Base-by-base conservation (phyloP, 257 asterid genomes). In the Lithospermum erythrorhizon region DNA sequence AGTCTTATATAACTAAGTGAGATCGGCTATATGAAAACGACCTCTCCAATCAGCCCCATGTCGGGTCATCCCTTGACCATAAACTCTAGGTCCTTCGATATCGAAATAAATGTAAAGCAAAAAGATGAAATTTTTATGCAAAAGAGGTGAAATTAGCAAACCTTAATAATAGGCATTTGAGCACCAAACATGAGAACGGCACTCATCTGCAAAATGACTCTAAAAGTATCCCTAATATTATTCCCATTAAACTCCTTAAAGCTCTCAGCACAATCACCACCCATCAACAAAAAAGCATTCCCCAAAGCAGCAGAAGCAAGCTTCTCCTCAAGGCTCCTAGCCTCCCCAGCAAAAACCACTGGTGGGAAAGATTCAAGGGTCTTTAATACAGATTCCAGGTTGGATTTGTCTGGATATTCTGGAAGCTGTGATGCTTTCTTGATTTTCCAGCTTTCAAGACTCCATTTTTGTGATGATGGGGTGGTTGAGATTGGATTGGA, bases 241-340 rank as follows among this genome's bases (percentile, higher is more conserved):
- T 87, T 87, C 14, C 90, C 96, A 71, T 76, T 81, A 72, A 84
- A 84, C 61, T 87, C 95, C 47, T 84, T 84, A 72, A 87, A 87
- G 63, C 95, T 87, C 81, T 87, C 95, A 4, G 94, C 95, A 67
- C 95, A 87, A 63, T 87, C 96, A 20, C 96, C 96, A 1, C 96
- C 96, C 69, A 80, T 88, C 76, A 87, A 70, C 15, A 87, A 71
- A 45, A 84, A 87, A 11, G 96, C 85, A 51, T 87, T 72, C 1
- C 95, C 94, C 3, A 81, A 57, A 55, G 95, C 94, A 56, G 94
- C 95, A 72, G 81, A 87, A 0, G 81, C 85, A 30, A 87, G 70
- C 68, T 72, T 78, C 71, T 87, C 90, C 81, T 87, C 85, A 16
- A 87, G 90, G 61, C 61, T 80, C 18, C 95, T 78, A 18, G 94